phyloP scores from a whole-genome alignment of 345 rosid genomes.

The Rhodamnia argentea region DNA sequence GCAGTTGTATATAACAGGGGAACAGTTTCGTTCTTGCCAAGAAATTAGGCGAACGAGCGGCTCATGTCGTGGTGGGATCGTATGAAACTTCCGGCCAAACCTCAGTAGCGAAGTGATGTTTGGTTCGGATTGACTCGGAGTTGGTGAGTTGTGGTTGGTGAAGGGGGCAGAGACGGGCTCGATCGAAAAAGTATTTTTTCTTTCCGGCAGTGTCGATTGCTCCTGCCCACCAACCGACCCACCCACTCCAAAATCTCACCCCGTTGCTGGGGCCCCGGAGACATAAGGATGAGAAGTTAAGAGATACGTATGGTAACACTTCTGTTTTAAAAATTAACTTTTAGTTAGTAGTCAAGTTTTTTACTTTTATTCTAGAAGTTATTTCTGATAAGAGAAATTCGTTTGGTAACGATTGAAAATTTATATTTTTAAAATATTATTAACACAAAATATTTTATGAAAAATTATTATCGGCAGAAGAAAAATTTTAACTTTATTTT shows the following conservation, averaged over 20 bases:
- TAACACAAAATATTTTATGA: too few relatives aligned
- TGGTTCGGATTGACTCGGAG: background rate
- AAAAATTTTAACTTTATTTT: too few relatives aligned
- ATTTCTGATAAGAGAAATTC: too few relatives aligned
- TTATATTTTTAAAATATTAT: too few relatives aligned
- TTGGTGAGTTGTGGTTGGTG: background rate
- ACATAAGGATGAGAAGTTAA: background rate
- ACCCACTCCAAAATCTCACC: background rate
- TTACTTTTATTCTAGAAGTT: too few relatives aligned
- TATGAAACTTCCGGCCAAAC: background rate
- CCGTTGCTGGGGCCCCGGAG: background rate
- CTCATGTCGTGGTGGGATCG: background rate
- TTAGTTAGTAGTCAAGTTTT: too few relatives aligned
- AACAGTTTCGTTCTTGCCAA: background rate
- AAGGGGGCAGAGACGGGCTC: background rate
- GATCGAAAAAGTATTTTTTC: background rate
- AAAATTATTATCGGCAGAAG: too few relatives aligned
- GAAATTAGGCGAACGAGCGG: background rate
- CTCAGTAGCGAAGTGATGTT: background rate
- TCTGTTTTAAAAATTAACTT: too few relatives aligned
- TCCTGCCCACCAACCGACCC: background rate
- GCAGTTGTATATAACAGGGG: background rate
- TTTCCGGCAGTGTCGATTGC: background rate
- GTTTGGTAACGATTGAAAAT: too few relatives aligned
- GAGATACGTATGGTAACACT: too few relatives aligned